A percentile compares a stretch with the other conserved stretches of the same genome.
Conservation (phyloP, 2,329 filamentous ascomycete species). For the Sporothrix mexicana region DNA sequence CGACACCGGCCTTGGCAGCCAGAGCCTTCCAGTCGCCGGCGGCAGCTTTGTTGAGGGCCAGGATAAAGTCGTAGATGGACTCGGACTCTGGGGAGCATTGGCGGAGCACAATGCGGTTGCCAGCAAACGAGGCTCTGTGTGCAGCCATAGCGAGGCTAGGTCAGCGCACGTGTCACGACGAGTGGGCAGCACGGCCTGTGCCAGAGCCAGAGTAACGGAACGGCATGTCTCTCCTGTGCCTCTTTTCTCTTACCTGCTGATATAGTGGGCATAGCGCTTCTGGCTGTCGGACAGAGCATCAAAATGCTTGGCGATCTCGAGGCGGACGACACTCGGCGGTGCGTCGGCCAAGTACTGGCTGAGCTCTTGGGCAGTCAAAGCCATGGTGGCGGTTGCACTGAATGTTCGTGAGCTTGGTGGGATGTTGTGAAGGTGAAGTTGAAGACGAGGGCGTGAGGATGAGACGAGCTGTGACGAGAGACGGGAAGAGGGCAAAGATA, state of each 20-base stretch:
- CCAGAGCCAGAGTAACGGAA: neutral
- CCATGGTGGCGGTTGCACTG: constrained; percentile 41
- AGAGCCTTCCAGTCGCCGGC: constrained; percentile 74
- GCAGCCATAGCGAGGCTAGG: constrained; percentile 8
- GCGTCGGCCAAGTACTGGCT: constrained; percentile 88
- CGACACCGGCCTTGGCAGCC: constrained; percentile 67
- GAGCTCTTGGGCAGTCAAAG: constrained; percentile 66
- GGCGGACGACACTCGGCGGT: constrained; percentile 83
- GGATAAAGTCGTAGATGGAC: constrained; percentile 79
- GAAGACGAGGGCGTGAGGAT: neutral
- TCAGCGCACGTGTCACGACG: constrained; percentile 12
- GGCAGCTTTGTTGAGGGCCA: constrained; percentile 70
- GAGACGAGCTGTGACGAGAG: neutral
- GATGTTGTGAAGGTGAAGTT: neutral
- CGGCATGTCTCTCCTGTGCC: neutral
- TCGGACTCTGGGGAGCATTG: constrained; percentile 84
- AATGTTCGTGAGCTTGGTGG: constrained; percentile 25
- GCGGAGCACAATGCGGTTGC: constrained; percentile 77
- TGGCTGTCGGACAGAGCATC: constrained; percentile 75
- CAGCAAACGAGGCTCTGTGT: constrained; percentile 73
- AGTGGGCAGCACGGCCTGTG: too few relatives aligned
- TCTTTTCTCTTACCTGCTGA: constrained; percentile 66
- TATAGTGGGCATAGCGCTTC: constrained; percentile 90
- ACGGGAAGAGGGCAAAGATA: neutral
- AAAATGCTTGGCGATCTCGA: constrained; percentile 94